Evolutionary conservation across 2,329 filamentous ascomycete species (phyloP).

Genomic region (Talaromyces marneffei): DNA sequence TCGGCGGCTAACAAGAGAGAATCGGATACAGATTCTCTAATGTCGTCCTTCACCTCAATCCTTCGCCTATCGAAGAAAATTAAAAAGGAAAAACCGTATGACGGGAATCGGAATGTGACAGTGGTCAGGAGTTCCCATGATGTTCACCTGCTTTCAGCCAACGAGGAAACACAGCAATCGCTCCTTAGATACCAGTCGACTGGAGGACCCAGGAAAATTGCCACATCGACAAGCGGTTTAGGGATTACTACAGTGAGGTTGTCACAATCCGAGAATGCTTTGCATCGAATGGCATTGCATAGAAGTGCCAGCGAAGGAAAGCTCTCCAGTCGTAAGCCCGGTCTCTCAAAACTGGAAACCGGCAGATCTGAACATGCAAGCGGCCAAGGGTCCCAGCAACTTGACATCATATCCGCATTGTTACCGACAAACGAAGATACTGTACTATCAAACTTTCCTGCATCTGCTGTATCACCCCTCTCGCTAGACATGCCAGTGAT

Average conservation of each 20-base stretch:
- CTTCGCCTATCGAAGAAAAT: not conserved
- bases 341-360: not conserved
- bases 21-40: not conserved
- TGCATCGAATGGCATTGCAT: not conserved
- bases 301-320: slow-evolving; percentile 5
- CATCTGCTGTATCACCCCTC: slow-evolving; percentile 18
- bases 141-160: slow-evolving; percentile 4
- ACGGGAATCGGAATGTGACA: not conserved
- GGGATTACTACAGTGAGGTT: not conserved
- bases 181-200: not conserved
- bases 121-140: slow-evolving; percentile 7
- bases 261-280: slow-evolving; percentile 5
- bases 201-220: not conserved
- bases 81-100: not conserved
- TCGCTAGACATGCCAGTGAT: slow-evolving; percentile 10
- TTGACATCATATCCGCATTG: not conserved
- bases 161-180: not conserved
- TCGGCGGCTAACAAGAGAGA: not conserved
- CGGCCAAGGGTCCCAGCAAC: slow-evolving; percentile 2
- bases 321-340: not conserved
- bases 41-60: not conserved
- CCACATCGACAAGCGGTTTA: not conserved
- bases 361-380: not conserved
- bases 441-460: slow-evolving; percentile 22
- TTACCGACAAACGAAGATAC: slow-evolving; percentile 11